A percentile compares a stretch with the other conserved stretches of the same genome.
These are phyloP conservation scores for Exophiala mesophila DNA, from an alignment of 2,329 filamentous ascomycete species.

Conservation along the genomic window DNA sequence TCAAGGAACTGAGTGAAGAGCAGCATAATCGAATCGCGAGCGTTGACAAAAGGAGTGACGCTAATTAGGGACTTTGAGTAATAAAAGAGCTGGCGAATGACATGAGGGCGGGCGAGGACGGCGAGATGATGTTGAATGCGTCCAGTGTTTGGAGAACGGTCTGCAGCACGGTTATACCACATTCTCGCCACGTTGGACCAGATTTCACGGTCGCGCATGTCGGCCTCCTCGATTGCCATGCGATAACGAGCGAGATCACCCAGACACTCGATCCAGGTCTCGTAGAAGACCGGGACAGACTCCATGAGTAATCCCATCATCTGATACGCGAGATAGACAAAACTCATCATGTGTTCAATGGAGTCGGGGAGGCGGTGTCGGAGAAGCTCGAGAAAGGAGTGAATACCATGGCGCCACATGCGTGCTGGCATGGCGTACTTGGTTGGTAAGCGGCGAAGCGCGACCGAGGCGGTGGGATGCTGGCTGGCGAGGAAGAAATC, in stretches of 20 bases:
- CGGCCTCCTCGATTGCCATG: slow-evolving; percentile 87
- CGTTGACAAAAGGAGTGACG: slow-evolving; percentile 51
- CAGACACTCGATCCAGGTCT: slow-evolving; percentile 91
- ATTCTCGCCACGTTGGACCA: slow-evolving; percentile 76
- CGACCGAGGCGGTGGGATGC: slow-evolving; percentile 69
- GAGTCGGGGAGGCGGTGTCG: slow-evolving; percentile 69
- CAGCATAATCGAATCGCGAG: slow-evolving; percentile 52
- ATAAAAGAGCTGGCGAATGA: slow-evolving; percentile 50
- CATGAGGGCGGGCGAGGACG: slow-evolving; percentile 55
- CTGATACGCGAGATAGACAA: slow-evolving; percentile 82
- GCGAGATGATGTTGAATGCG: slow-evolving; percentile 85
- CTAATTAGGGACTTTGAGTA: slow-evolving; percentile 56
- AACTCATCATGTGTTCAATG: slow-evolving; percentile 83
- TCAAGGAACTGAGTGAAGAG: slow-evolving; percentile 50
- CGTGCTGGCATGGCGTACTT: slow-evolving; percentile 92
- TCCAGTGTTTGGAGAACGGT: slow-evolving; percentile 69
- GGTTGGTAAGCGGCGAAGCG: slow-evolving; percentile 62
- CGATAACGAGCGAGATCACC: slow-evolving; percentile 80
- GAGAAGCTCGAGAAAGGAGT: slow-evolving; percentile 73
- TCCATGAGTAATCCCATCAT: slow-evolving; percentile 87
- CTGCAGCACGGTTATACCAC: slow-evolving; percentile 81
- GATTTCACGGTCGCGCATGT: slow-evolving; percentile 66
- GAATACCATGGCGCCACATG: slow-evolving; percentile 93
- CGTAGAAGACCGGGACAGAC: slow-evolving; percentile 73
- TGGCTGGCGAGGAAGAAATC: slow-evolving; percentile 85